Conservation (phyloP, 371 early-diverging fungal genomes). For the Mortierella sp. region DNA sequence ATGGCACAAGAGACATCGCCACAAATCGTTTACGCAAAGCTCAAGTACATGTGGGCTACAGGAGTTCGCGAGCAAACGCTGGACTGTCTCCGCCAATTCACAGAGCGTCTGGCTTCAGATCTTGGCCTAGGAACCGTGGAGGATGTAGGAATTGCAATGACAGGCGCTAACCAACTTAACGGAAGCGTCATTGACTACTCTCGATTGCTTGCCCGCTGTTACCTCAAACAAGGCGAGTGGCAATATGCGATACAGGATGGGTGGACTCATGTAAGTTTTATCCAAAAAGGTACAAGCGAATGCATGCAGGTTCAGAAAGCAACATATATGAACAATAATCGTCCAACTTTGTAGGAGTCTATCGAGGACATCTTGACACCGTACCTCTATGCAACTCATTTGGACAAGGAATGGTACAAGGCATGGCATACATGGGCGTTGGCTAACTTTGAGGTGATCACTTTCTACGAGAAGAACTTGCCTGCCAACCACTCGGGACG, state of each 20-base stretch:
- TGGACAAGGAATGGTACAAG: conserved; percentile 96
- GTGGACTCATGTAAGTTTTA: conserved; percentile 63
- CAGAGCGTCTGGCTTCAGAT: conserved; percentile 66
- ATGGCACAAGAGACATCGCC: conserved; percentile 72
- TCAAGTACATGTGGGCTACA: conserved; percentile 95
- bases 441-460: conserved; percentile 92
- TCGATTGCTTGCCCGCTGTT: conserved; percentile 86
- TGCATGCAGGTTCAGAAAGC: not conserved
- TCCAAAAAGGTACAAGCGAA: no score
- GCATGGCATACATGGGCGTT: conserved; percentile 99
- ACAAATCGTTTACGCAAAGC: conserved; percentile 89
- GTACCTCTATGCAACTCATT: conserved; percentile 88
- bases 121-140: conserved; percentile 60
- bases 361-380: conserved; percentile 86
- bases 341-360: conserved; percentile 52
- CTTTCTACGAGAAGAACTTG: conserved; percentile 70
- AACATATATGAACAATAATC: not conserved
- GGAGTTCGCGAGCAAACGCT: conserved; percentile 69
- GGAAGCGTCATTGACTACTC: conserved; percentile 66
- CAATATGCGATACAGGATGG: conserved; percentile 88
- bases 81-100: conserved; percentile 69
- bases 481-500: conserved; percentile 40
- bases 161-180: conserved; percentile 62
- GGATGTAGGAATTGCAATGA: conserved; percentile 67
- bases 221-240: conserved; percentile 95